Evolutionary conservation across 148 eudicot genomes (phyloP), one percentile per base, ranked within the genome.

Genomic region (Persicaria maculosa): DNA sequence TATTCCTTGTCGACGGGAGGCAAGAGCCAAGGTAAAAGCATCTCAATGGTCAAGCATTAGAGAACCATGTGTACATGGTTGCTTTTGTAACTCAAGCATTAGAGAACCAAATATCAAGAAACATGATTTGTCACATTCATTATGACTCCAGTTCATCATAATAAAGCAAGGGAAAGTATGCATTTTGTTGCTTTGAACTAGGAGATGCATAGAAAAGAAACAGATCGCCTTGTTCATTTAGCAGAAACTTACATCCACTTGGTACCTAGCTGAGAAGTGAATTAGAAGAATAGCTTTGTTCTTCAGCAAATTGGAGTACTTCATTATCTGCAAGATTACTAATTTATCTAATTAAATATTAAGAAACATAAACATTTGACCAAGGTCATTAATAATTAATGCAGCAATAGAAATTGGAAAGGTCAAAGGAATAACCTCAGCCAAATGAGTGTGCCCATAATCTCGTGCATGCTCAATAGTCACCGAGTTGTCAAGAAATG

Each of bases 251-350:
- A 91, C 98, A 73, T 88, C 82, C 22, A 86, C 82, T 59, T 88
- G 80, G 73, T 94, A 91, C 11, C 97, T 85, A 69, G 97, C 98
- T 58, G 98, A 94, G 82, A 91, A 94, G 84, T 94, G 98, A 81
- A 91, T 91, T 50, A 94, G 83, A 79, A 94, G 93, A 83, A 94
- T 94, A 50, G 97, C 97, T 84, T 86, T 91, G 81, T 94, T 94
- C 86, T 90, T 79, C 78, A 91, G 86, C 81, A 73, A 81, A 25
- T 87, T 87, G 40, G 88, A 91, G 76, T 87, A 72, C 67, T 70
- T 77, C 47, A 91, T 79, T 48, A 94, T 84, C 98, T 94, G 92
- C 64, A 50, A 57, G 12, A 52, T 68, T 74, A 9, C 12, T n/a
- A n/a, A n/a, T 25, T 40, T 4, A 36, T 40, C 5, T 10, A 64